Percentiles rank a stretch among this genome's conserved stretches.
Evolutionary conservation across 78 protist genomes (phyloP).

Genomic region (Dictyostelium purpureum): DNA sequence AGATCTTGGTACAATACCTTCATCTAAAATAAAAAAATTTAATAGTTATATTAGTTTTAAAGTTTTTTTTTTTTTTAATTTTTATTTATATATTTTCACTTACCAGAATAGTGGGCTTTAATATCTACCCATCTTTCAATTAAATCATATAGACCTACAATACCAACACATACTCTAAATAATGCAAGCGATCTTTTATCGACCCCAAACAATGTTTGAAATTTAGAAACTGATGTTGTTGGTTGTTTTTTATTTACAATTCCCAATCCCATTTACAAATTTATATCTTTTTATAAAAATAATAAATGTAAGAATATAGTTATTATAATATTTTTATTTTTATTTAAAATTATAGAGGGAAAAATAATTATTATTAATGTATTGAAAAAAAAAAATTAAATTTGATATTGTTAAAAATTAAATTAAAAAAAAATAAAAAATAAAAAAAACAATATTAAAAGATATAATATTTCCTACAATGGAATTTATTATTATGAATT

Average conservation of each 20-base stretch:
- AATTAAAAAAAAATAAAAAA: background rate
- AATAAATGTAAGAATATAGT: background rate
- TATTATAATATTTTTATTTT: too few species aligned
- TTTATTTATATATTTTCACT: background rate
- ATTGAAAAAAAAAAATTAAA: background rate
- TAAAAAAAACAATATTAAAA: background rate
- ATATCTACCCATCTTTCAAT: conserved; percentile 67
- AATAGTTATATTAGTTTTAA: too few species aligned
- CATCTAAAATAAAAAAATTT: conserved; percentile 13
- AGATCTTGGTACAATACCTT: conserved; percentile 53
- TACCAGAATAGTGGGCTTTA: conserved; percentile 74
- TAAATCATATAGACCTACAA: conserved; percentile 39
- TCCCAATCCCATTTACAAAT: background rate
- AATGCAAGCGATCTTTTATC: conserved; percentile 53
- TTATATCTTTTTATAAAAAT: background rate
- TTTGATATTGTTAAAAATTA: background rate
- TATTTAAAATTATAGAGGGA: too few species aligned
- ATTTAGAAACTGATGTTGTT: background rate
- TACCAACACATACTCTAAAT: conserved; percentile 41
- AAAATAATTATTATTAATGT: background rate
- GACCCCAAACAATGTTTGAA: conserved; percentile 51
- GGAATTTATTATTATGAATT: background rate
- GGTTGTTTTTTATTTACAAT: background rate
- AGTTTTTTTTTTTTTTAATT: too few species aligned
- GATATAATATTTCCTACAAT: background rate